Percentiles rank a stretch among this genome's conserved stretches.
These are phyloP conservation scores for Kentomonas sorsogonicus DNA, from an alignment of 208 protist genomes.

Conservation along the genomic window DNA sequence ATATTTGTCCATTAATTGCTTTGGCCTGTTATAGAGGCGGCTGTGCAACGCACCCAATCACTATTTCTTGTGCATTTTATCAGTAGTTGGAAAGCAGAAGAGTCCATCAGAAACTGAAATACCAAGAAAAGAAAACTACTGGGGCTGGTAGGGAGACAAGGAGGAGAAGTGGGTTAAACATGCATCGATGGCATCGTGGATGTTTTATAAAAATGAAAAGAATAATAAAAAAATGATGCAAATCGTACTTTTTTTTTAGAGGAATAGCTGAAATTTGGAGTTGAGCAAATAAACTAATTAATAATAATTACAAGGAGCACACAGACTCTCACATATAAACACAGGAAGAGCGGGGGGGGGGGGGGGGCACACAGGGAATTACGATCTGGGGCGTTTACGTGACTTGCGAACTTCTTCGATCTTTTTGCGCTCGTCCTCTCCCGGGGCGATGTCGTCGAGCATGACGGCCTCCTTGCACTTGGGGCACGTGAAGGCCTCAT, in stretches of 20 bases:
- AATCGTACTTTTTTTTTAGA: not conserved
- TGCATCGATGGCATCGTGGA: not conserved
- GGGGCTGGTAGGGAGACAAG: not conserved
- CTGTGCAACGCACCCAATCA: not conserved
- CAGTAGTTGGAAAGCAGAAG: not conserved
- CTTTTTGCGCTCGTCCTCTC: conserved; percentile 41
- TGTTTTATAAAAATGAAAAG: not conserved
- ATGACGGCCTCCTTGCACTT: conserved; percentile 59
- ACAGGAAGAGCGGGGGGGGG: no score
- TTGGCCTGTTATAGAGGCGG: not conserved
- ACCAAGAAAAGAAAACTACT: no score
- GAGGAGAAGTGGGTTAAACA: not conserved
- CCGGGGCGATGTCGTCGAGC: conserved; percentile 59
- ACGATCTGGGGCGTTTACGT: not conserved
- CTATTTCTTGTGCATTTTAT: not conserved
- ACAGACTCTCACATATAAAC: not conserved
- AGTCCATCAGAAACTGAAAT: no score
- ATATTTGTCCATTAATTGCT: not conserved
- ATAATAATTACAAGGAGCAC: conserved; percentile 1
- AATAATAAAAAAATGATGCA: not conserved
- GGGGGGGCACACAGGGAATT: no score
- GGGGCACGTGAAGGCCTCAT: conserved; percentile 44
- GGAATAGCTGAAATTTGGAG: not conserved
- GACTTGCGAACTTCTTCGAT: conserved; percentile 23
- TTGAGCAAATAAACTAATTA: conserved; percentile 3